Evolutionary conservation across 176 grass and related monocot genomes (phyloP).

Genomic region (bread wheat (Triticum aestivum)): IWGSC_CS_RefSeq_v2.1 NC_057798.1:44448571-44449070

Average conservation of each 20-base stretch:
- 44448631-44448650: neutral
- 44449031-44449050: neutral
- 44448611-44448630: neutral
- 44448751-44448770: neutral
- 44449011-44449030: neutral
- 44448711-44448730: neutral
- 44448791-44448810: constrained; percentile 1
- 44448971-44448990: neutral
- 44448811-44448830: neutral
- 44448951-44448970: neutral
- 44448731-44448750: neutral
- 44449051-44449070: neutral
- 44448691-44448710: neutral
- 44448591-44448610: neutral
- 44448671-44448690: neutral
- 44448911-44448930: neutral
- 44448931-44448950: neutral
- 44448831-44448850: neutral
- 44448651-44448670: too few species aligned
- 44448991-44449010: neutral
- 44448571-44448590: too few species aligned
- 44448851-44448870: neutral
- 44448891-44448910: neutral
- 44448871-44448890: neutral
- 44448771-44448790: neutral